Percentiles rank a stretch among this genome's conserved stretches.
Conservation (phyloP, 441 rosid species). For the Erysimum pusillum region DNA sequence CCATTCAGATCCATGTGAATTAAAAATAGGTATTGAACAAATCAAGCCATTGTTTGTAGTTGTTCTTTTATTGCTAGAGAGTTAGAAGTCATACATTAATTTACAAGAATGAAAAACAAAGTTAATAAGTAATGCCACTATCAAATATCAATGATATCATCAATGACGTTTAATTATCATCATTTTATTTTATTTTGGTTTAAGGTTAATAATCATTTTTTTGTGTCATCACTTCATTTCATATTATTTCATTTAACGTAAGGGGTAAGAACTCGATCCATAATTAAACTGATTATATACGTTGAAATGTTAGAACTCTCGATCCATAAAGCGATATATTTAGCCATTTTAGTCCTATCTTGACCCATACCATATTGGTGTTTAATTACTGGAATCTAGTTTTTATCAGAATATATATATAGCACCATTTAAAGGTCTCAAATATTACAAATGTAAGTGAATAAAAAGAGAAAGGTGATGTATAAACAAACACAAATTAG, state of each 20-base stretch:
- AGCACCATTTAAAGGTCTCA: neutral
- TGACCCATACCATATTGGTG: neutral
- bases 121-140: neutral
- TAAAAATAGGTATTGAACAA: neutral
- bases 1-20: constrained; percentile 3
- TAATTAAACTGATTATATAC: neutral
- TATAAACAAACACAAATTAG: constrained; percentile 16
- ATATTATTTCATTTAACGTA: neutral
- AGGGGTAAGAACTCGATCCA: neutral
- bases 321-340: neutral
- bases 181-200: neutral
- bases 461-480: constrained; percentile 2
- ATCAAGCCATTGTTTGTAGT: constrained; percentile 14
- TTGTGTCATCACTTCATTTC: neutral
- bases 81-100: neutral
- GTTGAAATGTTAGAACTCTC: constrained; percentile 1
- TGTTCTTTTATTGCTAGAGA: neutral
- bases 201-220: neutral
- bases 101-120: neutral
- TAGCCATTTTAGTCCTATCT: neutral
- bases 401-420: neutral
- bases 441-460: neutral
- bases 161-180: constrained; percentile 25
- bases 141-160: constrained; percentile 13
- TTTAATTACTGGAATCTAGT: neutral